Evolutionary conservation across 371 early-diverging fungal species (phyloP).

Genomic region (Fennellomyces sp.): DNA sequence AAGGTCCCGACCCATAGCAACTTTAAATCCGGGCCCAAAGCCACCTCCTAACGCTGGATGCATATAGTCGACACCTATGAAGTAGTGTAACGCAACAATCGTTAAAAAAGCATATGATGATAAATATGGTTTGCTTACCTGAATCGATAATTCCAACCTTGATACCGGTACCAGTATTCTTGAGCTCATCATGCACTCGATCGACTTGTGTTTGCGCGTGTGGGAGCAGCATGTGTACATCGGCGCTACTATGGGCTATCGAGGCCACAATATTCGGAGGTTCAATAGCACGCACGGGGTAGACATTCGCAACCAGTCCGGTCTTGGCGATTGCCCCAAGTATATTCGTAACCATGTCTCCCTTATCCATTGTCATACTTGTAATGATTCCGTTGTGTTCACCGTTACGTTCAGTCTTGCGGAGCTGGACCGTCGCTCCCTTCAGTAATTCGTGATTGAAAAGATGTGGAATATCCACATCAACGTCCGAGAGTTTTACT

Average conservation of each 20-base stretch:
- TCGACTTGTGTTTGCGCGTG: conserved; percentile 49
- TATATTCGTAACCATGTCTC: conserved; percentile 13
- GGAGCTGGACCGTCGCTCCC: conserved; percentile 27
- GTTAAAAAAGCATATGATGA: not conserved
- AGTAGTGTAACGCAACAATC: not conserved
- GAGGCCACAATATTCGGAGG: conserved; percentile 24
- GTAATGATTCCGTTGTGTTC: too few relatives aligned
- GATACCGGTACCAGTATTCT: conserved; percentile 66
- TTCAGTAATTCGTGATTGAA: conserved; percentile 37
- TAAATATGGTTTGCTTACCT: conserved; percentile 53
- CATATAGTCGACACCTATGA: conserved; percentile 56
- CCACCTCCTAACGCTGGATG: conserved; percentile 79
- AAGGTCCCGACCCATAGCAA: conserved; percentile 63
- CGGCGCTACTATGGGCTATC: not conserved
- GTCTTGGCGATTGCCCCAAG: conserved; percentile 24
- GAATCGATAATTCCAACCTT: conserved; percentile 76
- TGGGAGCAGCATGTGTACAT: conserved; percentile 19
- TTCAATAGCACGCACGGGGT: conserved; percentile 27
- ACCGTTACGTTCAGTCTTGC: not conserved
- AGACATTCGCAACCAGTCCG: conserved; percentile 25
- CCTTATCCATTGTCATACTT: conserved; percentile 6
- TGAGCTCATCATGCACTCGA: conserved; percentile 40
- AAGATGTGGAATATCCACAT: conserved; percentile 24
- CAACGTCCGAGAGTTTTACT: conserved; percentile 23
- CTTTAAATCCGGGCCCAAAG: conserved; percentile 62